These are phyloP conservation scores for Pyronema omphalodes DNA, from an alignment of 495 filamentous ascomycete genomes.

Conservation along the genomic window DNA sequence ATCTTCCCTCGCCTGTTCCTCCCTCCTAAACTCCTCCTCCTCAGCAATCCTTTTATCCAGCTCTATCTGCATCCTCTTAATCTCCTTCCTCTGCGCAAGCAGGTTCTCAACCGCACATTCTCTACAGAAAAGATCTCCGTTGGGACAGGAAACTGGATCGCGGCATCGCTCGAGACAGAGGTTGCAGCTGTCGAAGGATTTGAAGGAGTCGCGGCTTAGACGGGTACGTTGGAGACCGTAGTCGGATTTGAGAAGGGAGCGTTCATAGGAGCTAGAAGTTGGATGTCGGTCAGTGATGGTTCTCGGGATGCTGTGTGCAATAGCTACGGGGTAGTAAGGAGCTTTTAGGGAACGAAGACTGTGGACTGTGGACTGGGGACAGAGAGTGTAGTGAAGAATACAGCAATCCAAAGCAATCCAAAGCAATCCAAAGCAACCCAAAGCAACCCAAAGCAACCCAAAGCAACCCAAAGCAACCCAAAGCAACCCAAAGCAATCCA, in stretches of 20 bases:
- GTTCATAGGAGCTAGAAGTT: conserved; percentile 47
- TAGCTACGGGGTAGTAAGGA: no score
- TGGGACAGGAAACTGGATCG: conserved; percentile 51
- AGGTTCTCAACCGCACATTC: conserved; percentile 89
- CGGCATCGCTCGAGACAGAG: conserved; percentile 74
- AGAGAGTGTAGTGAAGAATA: no score
- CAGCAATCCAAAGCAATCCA: not conserved
- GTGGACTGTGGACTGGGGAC: no score
- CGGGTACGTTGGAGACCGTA: conserved; percentile 76
- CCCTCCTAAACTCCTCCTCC: conserved; percentile 33
- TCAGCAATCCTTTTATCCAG: conserved; percentile 40
- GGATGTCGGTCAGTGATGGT: no score
- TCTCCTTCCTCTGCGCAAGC: conserved; percentile 78
- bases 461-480: no score
- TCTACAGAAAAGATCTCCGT: conserved; percentile 89
- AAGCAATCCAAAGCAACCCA: no score
- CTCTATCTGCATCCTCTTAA: conserved; percentile 59
- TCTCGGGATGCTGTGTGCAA: no score
- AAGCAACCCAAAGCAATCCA: no score
- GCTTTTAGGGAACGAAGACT: no score
- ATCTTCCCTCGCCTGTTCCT: conserved; percentile 40
- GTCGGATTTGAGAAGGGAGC: conserved; percentile 51
- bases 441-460: no score
- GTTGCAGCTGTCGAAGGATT: conserved; percentile 77
- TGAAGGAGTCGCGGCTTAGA: conserved; percentile 79